Base-by-base conservation (phyloP, 2,329 filamentous ascomycete genomes). In the Aspergillus tamarii region DNA sequence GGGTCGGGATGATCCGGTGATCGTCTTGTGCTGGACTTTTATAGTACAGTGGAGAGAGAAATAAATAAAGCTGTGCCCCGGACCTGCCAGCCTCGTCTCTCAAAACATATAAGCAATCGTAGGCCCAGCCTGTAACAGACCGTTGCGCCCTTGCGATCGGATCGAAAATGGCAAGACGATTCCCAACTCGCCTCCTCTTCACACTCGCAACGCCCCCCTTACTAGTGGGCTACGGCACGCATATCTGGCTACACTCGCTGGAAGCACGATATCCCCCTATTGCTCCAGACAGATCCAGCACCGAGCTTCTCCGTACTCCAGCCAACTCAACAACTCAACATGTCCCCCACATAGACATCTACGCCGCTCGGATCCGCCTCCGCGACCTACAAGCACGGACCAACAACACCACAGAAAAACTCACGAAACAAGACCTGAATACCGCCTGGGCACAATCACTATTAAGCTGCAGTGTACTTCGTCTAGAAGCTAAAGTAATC, bases 251-350 rank as follows among this genome's bases (percentile, higher is more conserved):
- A 2, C 66, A 28, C 57, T 45, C 64, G 11, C 70, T 76, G 0
- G 72, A 76, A 64, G 48, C 62, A 5, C 67, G 67, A 67, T 76
- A 76, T 50, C 73, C 73, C 34, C 58, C 63, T 16, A 61, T 69
- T 6, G 64, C 69, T 6, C 46, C 61, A 8, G 53, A 59, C 30
- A 43, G 62, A 36, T 66, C 65, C 26, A 70, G 64, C 16, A 76
- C 72, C 7, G 48, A 58, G 32, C 32, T 19, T 64, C 65, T 1
- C 58, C 75, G 1, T 59, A 59, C 43, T 68, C 69, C 73, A 1
- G 9, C 7, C 3, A 57, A 57, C 9, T 60, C 67, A n/a, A 14
- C 28, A 6, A 69, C 61, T 2, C 72, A 73, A 48, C 67, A 63
- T 52, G 69, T 66, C 57, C 62, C 71, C 16, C 68, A 72, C n/a